These are phyloP conservation scores for Magnaporthiopsis incrustans DNA, from an alignment of 2,329 filamentous ascomycete genomes.

Conservation along the genomic window DNA sequence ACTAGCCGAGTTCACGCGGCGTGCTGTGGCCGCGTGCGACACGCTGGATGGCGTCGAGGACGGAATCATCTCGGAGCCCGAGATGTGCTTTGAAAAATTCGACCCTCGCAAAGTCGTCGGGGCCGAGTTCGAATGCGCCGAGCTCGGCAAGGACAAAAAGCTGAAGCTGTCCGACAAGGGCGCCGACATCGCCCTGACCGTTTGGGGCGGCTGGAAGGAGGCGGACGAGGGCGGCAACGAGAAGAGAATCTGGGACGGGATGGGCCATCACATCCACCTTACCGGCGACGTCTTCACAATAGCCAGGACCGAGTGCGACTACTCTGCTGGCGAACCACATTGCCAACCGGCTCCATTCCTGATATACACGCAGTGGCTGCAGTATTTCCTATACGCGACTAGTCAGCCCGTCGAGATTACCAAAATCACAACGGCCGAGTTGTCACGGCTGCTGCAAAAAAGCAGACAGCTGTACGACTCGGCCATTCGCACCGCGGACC, in stretches of 20 bases:
- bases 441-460: neutral
- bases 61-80: slow-evolving; percentile 28
- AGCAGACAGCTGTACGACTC: neutral
- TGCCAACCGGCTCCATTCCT: neutral
- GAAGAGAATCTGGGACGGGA: neutral
- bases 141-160: neutral
- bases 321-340: neutral
- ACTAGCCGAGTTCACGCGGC: slow-evolving; percentile 25
- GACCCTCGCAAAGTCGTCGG: slow-evolving; percentile 8
- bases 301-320: neutral
- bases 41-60: slow-evolving; percentile 32
- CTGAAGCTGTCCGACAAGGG: neutral
- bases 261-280: neutral
- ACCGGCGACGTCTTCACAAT: no score
- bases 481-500: neutral
- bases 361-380: neutral
- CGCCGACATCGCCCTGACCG: neutral
- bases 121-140: neutral
- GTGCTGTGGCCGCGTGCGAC: slow-evolving; percentile 35
- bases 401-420: neutral
- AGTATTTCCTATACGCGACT: neutral
- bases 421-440: neutral
- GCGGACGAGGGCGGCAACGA: neutral
- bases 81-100: slow-evolving; percentile 20
- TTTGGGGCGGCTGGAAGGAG: neutral